phyloP scores from a whole-genome alignment of 2,329 filamentous ascomycete species.

The Rhinocladiella mackenziei region DNA sequence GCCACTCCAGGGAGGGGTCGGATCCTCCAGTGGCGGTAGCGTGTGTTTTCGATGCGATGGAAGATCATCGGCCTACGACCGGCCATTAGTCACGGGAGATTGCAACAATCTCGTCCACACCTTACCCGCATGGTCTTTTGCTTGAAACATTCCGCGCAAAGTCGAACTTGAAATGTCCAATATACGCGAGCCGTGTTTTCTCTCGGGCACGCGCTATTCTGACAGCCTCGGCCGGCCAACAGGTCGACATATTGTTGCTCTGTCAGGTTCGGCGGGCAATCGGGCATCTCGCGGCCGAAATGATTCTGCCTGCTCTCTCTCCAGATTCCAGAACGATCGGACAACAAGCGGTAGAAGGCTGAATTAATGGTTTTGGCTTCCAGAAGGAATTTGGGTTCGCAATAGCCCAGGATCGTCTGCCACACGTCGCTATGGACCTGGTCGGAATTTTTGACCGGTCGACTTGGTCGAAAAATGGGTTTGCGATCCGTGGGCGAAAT shows the following conservation, averaged over 20 bases:
- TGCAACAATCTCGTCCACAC: neutral
- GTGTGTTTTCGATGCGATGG: slow-evolving; percentile 8
- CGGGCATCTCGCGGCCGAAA: slow-evolving; percentile 21
- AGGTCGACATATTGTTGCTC: slow-evolving; percentile 29
- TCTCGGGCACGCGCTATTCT: slow-evolving; percentile 22
- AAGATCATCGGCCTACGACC: slow-evolving; percentile 20
- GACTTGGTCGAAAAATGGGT: slow-evolving; percentile 6
- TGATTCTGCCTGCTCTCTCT: slow-evolving; percentile 20
- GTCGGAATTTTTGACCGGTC: slow-evolving; percentile 15
- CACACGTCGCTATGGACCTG: slow-evolving; percentile 26
- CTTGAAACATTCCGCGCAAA: slow-evolving; percentile 25
- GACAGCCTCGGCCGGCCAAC: slow-evolving; percentile 26
- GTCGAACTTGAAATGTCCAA: slow-evolving; percentile 27
- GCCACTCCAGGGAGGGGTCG: neutral
- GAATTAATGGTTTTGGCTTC: slow-evolving; percentile 24
- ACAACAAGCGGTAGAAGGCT: slow-evolving; percentile 20
- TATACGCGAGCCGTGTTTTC: slow-evolving; percentile 23
- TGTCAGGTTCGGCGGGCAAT: slow-evolving; percentile 22
- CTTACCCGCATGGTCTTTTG: slow-evolving; percentile 20
- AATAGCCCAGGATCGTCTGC: slow-evolving; percentile 25
- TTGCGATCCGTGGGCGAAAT: neutral
- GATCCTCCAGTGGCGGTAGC: slow-evolving; percentile 2
- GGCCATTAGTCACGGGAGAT: neutral
- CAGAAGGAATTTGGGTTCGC: slow-evolving; percentile 24
- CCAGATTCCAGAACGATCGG: slow-evolving; percentile 24